Conservation (phyloP, 768 basidiomycete genomes). For the Kwoniella heveanensis region DNA sequence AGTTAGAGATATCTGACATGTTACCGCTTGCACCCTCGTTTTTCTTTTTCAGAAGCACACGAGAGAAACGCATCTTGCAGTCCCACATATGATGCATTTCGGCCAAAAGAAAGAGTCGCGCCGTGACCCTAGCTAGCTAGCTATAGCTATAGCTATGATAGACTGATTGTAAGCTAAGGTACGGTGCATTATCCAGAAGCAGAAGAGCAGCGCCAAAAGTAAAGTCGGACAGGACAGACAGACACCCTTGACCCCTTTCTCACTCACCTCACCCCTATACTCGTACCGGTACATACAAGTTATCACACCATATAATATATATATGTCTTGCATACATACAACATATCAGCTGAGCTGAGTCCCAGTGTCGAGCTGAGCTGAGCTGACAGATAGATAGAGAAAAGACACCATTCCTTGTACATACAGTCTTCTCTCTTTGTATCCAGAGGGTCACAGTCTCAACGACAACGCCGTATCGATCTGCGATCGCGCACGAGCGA, state of each 20-base stretch:
- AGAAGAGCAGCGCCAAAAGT: too few species aligned
- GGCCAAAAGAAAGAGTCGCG: too few species aligned
- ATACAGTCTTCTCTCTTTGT: background rate
- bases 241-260: too few species aligned
- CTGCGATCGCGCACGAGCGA: background rate
- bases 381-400: background rate
- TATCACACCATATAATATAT: background rate
- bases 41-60: background rate
- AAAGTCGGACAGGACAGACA: too few species aligned
- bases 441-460: background rate
- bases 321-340: background rate
- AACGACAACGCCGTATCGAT: background rate
- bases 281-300: too few species aligned
- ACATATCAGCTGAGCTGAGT: background rate
- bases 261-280: background rate
- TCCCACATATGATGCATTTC: too few species aligned
- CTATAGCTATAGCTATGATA: too few species aligned
- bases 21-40: conserved; percentile 1
- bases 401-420: background rate
- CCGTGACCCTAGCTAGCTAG: too few species aligned
- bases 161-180: too few species aligned
- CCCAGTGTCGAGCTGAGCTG: too few species aligned
- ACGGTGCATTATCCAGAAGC: too few species aligned
- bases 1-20: too few species aligned
- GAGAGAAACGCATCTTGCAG: background rate